A percentile compares a stretch with the other conserved stretches of the same genome.
These are phyloP conservation scores for Spergularia bocconei DNA, from an alignment of 148 eudicot genomes.

Conservation along the genomic window DNA sequence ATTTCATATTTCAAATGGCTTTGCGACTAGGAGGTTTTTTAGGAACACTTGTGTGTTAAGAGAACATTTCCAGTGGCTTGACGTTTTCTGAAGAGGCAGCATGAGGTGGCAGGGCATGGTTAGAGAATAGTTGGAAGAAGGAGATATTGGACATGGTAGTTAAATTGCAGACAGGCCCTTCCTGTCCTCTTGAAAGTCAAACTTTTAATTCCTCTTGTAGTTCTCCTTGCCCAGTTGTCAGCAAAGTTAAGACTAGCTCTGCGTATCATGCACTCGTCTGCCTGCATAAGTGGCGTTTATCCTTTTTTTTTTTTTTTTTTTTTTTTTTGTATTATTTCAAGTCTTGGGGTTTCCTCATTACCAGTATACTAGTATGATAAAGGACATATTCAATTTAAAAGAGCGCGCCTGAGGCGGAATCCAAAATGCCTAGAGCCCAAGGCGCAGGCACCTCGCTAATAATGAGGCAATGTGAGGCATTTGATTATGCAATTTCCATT, in stretches of 20 bases:
- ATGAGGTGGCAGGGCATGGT: background rate
- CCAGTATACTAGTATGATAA: no score
- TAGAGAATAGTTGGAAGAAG: background rate
- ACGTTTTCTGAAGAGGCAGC: background rate
- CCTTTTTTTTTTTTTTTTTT: background rate
- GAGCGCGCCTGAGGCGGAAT: no score
- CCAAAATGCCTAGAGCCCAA: no score
- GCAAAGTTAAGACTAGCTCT: background rate
- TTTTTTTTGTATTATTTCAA: background rate
- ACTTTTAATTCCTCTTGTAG: background rate
- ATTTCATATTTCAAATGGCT: background rate
- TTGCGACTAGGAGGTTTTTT: background rate
- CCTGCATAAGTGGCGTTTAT: background rate
- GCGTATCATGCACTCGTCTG: background rate
- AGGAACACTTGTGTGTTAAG: background rate
- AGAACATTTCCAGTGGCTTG: background rate
- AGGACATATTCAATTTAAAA: no score
- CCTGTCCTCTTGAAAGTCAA: background rate
- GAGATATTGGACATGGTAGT: background rate
- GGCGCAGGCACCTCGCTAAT: no score
- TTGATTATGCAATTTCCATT: no score
- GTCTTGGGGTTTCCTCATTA: no score
- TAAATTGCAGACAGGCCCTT: background rate
- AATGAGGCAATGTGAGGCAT: no score
- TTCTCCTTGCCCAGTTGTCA: background rate